These are phyloP conservation scores for Picocystis sp. DNA, from an alignment of 163 green algal species.

Conservation along the genomic window DNA sequence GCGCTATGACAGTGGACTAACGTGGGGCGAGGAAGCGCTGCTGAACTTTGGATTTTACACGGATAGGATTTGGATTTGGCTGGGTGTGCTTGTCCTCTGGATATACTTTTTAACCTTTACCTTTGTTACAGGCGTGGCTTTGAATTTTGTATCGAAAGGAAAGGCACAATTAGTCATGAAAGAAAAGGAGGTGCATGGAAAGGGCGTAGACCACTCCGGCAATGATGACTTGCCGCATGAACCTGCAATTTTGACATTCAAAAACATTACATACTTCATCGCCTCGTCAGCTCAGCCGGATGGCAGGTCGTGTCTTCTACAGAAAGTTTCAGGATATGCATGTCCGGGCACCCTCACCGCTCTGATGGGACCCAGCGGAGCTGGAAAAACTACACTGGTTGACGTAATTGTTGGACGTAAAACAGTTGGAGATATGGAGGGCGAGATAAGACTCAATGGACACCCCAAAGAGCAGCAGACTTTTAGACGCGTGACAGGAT, in stretches of 20 bases:
- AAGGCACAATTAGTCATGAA: too few relatives aligned
- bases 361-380: constrained; percentile 8
- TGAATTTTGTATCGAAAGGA: too few relatives aligned
- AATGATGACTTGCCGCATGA: too few relatives aligned
- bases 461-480: constrained; percentile 11
- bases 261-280: constrained; percentile 13
- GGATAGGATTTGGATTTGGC: constrained; percentile 1
- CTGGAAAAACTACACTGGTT: constrained; percentile 8
- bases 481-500: constrained; percentile 8
- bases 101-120: too few relatives aligned
- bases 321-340: too few relatives aligned
- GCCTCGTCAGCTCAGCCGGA: too few relatives aligned
- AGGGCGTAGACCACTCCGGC: too few relatives aligned
- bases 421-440: constrained; percentile 10
- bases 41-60: constrained; percentile 18
- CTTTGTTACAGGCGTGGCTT: too few relatives aligned
- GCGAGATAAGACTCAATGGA: constrained; percentile 17
- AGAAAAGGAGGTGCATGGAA: too few relatives aligned
- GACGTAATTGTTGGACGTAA: neutral
- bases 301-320: too few relatives aligned
- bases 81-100: too few relatives aligned
- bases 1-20: constrained; percentile 3
- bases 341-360: too few relatives aligned
- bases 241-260: constrained; percentile 10
- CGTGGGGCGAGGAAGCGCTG: constrained; percentile 29